Conservation (phyloP, 2,329 filamentous ascomycete species). For the Lasiodiplodia citricola region DNA sequence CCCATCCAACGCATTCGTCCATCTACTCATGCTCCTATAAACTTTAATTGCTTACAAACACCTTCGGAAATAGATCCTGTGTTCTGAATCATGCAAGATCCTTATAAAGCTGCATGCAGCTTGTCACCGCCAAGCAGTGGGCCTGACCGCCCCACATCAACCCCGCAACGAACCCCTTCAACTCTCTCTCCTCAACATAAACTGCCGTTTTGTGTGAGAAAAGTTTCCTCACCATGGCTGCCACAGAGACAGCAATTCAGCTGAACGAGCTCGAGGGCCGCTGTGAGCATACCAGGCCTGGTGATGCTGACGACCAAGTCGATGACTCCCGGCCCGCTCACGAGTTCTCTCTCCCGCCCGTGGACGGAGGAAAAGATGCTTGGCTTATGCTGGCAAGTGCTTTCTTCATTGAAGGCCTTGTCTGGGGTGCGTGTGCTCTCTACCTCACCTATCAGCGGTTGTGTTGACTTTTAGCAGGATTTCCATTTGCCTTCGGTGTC, state of each 20-base stretch:
- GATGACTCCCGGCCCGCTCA: conserved; percentile 24
- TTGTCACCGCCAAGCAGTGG: neutral
- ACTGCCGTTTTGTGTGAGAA: neutral
- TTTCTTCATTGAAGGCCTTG: conserved; percentile 59
- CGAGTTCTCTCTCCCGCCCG: conserved; percentile 44
- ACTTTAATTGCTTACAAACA: too few species aligned
- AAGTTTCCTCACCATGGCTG: too few species aligned
- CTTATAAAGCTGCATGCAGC: too few species aligned
- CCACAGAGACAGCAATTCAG: neutral
- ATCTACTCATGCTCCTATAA: too few species aligned
- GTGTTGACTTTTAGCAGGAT: conserved; percentile 14
- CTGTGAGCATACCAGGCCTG: neutral
- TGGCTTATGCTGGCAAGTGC: conserved; percentile 58
- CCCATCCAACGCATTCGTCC: too few species aligned
- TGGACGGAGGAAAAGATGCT: conserved; percentile 57
- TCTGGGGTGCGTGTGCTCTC: conserved; percentile 53
- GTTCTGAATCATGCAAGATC: too few species aligned
- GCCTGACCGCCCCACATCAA: neutral
- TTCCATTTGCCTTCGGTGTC: conserved; percentile 33
- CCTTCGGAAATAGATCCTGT: too few species aligned
- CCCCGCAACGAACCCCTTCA: neutral
- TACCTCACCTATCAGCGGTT: accelerated
- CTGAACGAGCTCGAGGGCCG: neutral
- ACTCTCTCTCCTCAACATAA: conserved; percentile 32
- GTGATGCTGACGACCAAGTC: neutral